Evolutionary conservation across 2,329 filamentous ascomycete genomes (phyloP), one percentile per base, ranked within the genome.

Genomic region (Ceratocystis eucalypticola): DNA sequence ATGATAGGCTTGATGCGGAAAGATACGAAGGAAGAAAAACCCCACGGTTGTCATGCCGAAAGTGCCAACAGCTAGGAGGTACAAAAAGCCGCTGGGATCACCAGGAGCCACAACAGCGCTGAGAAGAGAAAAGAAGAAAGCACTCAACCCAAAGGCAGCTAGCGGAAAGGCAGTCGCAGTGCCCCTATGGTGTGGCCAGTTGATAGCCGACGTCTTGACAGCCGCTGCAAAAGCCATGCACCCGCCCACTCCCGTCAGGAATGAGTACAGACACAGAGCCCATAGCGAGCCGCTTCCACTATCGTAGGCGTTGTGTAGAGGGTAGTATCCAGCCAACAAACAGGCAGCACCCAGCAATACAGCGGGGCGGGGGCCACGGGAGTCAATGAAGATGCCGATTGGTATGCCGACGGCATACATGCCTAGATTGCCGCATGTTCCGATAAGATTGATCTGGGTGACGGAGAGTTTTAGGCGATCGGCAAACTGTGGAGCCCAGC

Each of bases 401-500:
- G 93, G 92, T 71, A 97, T 88, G 33, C 94, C 94, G 72, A 90
- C 82, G 6, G 86, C 86, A 76, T 97, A 97, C 90, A 96, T 96
- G 72, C 93, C 93, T 72, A 97, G 77, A 73, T 93, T 93, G n/a
- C 86, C 89, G 61, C 84, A 82, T n/a, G 88, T 80, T 55, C 89
- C 92, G 73, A 99, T 92, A 70, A 97, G 76, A 76, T 99, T 97
- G 76, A 85, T 91, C 75, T 96, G 82, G 2, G 93, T 97, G n/a
- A 94, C 88, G 15, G 91, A 91, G 69, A 97, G 84, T 74, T 88
- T 86, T 71, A 99, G 80, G 71, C 84, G 86, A 72, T 95, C 87
- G 62, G 92, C 91, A 74, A 96, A 96, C 76, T 96, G 92, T 22
- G 94, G 94, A 15, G 90, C 91, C 92, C 94, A 99, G 76, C 93